Conservation (phyloP, 164 flowering plant genomes). For the Vitis amurensis region DNA sequence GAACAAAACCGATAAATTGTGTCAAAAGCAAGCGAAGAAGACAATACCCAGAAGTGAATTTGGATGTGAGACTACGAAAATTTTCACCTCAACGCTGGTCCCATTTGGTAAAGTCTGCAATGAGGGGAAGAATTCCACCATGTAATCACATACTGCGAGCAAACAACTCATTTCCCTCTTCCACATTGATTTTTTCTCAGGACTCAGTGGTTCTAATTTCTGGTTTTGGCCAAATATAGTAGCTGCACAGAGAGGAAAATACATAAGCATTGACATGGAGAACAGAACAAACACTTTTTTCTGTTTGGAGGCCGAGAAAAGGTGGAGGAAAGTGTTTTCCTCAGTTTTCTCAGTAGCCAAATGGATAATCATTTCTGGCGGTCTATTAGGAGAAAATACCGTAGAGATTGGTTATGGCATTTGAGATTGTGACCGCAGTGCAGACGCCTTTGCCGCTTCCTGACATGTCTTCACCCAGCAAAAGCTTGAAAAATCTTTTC, state of each 20-base stretch:
- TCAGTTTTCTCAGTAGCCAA: too few relatives aligned
- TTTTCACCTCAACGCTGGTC: conserved; percentile 55
- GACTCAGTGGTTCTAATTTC: conserved; percentile 73
- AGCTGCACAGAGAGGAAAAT: conserved; percentile 43
- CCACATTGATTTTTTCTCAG: conserved; percentile 87
- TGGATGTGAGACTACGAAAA: background rate
- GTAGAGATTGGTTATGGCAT: conserved; percentile 93
- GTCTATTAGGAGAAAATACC: conserved; percentile 36
- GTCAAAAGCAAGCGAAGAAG: conserved; percentile 6
- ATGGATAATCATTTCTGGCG: too few relatives aligned
- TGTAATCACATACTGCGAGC: conserved; percentile 86
- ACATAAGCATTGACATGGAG: background rate
- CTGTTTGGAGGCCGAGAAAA: background rate
- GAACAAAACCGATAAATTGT: conserved; percentile 33
- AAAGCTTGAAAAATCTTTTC: conserved; percentile 90
- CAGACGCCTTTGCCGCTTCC: conserved; percentile 96
- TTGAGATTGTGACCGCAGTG: conserved; percentile 88
- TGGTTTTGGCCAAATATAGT: conserved; percentile 80
- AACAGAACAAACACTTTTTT: background rate
- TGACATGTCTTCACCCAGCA: conserved; percentile 98
- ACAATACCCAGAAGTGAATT: background rate
- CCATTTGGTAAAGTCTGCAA: conserved; percentile 51
- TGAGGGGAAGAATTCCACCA: conserved; percentile 66
- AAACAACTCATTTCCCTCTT: conserved; percentile 89
- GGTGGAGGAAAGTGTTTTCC: too few relatives aligned